Conservation (phyloP, 805 yeast species). For the Myxozyma sirexii region DNA sequence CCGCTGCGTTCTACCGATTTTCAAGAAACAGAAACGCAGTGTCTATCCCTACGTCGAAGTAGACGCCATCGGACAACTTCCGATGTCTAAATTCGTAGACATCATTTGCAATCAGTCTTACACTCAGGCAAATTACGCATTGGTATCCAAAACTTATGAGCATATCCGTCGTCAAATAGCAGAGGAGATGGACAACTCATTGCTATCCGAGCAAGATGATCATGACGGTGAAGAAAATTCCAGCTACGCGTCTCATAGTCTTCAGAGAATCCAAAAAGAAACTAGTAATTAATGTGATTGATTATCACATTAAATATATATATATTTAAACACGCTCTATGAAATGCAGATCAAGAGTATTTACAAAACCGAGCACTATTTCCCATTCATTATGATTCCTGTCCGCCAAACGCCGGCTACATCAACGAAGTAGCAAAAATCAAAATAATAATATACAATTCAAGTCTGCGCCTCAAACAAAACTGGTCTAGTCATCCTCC, state of each 20-base stretch:
- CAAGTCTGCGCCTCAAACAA: background rate
- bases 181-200: background rate
- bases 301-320: too few relatives aligned
- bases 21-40: too few relatives aligned
- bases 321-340: too few relatives aligned
- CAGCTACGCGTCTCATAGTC: too few relatives aligned
- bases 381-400: too few relatives aligned
- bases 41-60: too few relatives aligned
- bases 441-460: background rate
- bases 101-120: background rate
- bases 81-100: background rate
- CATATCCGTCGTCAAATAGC: background rate
- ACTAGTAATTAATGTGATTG: too few relatives aligned
- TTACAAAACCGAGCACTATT: background rate
- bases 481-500: slow-evolving; percentile 19
- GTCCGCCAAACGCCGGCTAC: background rate
- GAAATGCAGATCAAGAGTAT: background rate
- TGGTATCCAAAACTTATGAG: background rate
- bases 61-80: background rate
- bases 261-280: too few relatives aligned
- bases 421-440: background rate
- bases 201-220: too few relatives aligned
- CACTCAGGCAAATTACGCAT: background rate
- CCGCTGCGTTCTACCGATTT: too few relatives aligned
- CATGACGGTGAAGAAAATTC: too few relatives aligned